Base-by-base conservation (phyloP, 495 filamentous ascomycete species). In the Choiromyces venosus region DNA sequence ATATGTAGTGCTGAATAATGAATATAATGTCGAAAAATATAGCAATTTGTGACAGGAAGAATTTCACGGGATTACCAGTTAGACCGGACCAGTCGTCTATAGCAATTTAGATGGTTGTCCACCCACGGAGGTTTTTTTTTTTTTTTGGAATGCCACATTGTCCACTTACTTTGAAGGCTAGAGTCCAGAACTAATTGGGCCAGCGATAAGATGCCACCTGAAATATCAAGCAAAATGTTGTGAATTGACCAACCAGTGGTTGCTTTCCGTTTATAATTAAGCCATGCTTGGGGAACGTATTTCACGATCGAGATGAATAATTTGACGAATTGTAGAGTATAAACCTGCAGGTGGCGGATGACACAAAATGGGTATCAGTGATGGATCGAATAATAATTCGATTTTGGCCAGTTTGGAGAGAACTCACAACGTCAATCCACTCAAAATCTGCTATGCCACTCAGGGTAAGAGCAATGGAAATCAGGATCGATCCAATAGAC, bases 61-160 rank as follows among this genome's bases (percentile, higher is more conserved):
- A 87, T 83, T 99, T 99, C 75, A 94, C 89, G 4, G 94, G 93
- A 76, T 98, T 99, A 0, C 96, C 95, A 0, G 89, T 91, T 71
- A 98, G 85, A 3, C 94, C 95, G 10, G 89, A 91, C 93, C 93
- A 97, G 82, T 96, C 92, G 39, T 65, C 77, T 80, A 6, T 12
- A 16, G 25, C 19, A 33, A 10, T 70, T 70, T 70, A n/a, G 35
- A 36, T 56, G 14, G 10, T 37, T 12, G 72, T 71, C 29, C 37
- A 36, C 42, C 33, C 44, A 39, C 37, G 12, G 33, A 38, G 16
- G 4, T 38, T 64, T 14, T n/a, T n/a, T n/a, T n/a, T n/a, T n/a
- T n/a, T n/a, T n/a, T 35, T 36, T 10, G 38, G 44, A 7, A 36
- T 21, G 21, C 19, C 33, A 39, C 37, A 33, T 40, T n/a, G 37